Base-by-base conservation (phyloP, 495 filamentous ascomycete genomes). In the Bacidia gigantensis region DNA sequence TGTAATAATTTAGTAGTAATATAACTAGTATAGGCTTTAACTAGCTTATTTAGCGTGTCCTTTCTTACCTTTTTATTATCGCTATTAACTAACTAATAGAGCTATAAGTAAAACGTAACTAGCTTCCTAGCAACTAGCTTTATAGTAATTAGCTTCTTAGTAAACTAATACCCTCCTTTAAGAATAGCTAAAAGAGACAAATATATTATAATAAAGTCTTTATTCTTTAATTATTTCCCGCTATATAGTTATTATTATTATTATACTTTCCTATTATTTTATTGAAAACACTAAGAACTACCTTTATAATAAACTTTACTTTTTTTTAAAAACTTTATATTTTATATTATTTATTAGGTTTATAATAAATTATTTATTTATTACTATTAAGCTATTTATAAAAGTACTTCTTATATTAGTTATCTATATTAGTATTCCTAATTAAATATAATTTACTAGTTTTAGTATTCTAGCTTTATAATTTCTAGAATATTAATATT, bases 261-360 rank as follows among this genome's bases (percentile, higher is more conserved):
- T 14, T 35, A 7, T 35, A 35, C 14, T 7, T 35, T 7, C 7
- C 29, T 35, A 35, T 35, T 40, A 51, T n/a, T 47, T 26, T n/a
- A 39, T 35, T 51, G 5, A 9, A 47, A 9, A 22, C 12, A 40
- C 46, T 39, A 39, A 26, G 12, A 9, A 12, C 10, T 22, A 20
- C 7, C 26, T 40, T 3, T 9, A 26, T 5, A 41, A 51, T 9
- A 41, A 11, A 11, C 14, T 26, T 9, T 3, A n/a, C 14, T 40
- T 26, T 40, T n/a, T 9, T 11, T 14, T 26, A 51, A 51, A 51
- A 44, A 51, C 14, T 35, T 35, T 35, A 7, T 40, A 51, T 40
- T 40, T 12, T 39, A 39, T 51, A 47, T 9, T 48, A 44, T 9
- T 43, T 39, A 7, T 11, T 39, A 44, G 29, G 10, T 10, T 39